Percentiles rank a stretch among this genome's conserved stretches.
phyloP scores from a whole-genome alignment of 768 basidiomycete genomes.

The Collybiopsis confluens region DNA sequence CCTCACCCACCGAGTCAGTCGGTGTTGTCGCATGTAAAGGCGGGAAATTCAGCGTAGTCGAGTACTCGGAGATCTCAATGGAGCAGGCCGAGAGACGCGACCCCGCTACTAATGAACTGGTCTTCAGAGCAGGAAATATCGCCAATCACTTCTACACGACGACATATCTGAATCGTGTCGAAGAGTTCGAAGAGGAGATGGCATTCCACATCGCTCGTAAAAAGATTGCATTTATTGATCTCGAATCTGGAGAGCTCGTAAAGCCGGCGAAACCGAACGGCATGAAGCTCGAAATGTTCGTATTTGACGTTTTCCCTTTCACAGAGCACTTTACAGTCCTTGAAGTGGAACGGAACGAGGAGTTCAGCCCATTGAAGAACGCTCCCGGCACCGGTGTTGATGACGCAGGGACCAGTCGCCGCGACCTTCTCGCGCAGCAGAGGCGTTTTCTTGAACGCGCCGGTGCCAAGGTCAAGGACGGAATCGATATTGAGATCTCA shows the following conservation, averaged over 20 bases:
- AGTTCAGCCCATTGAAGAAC: constrained; percentile 97
- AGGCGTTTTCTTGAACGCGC: constrained; percentile 74
- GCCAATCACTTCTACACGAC: constrained; percentile 98
- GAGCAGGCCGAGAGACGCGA: constrained; percentile 82
- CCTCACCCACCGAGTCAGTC: constrained; percentile 82
- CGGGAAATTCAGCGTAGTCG: constrained; percentile 87
- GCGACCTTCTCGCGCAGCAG: constrained; percentile 87
- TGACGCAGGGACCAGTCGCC: constrained; percentile 85
- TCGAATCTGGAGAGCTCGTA: constrained; percentile 59
- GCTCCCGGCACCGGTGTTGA: constrained; percentile 90
- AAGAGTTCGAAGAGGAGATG: constrained; percentile 81
- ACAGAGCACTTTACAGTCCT: constrained; percentile 80
- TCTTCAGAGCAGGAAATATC: constrained; percentile 95
- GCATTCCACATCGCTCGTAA: constrained; percentile 98
- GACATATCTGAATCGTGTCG: constrained; percentile 71
- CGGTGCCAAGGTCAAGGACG: constrained; percentile 69
- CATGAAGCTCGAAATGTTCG: constrained; percentile 98
- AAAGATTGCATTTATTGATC: constrained; percentile 85
- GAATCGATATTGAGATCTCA: constrained; percentile 85
- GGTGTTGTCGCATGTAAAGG: constrained; percentile 88
- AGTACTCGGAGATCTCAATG: constrained; percentile 92
- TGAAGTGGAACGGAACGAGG: constrained; percentile 83
- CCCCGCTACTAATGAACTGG: constrained; percentile 64
- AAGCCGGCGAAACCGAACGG: constrained; percentile 93
- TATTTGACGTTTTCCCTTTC: constrained; percentile 98